Conservation (phyloP, 306 rosid genomes). For the Dalbergia cultrata region DNA sequence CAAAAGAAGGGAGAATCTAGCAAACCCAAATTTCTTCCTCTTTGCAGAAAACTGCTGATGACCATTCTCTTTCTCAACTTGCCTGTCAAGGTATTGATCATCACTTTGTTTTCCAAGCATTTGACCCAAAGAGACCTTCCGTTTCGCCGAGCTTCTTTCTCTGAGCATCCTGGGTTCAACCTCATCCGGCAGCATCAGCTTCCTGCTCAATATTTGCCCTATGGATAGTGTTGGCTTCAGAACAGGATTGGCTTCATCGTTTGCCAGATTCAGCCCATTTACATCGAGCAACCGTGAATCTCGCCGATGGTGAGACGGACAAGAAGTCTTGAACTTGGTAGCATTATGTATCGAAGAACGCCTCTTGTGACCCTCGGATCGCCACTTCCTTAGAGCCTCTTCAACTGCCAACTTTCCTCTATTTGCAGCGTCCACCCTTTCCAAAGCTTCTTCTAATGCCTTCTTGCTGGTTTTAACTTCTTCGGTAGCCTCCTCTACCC, state of each 20-base stretch:
- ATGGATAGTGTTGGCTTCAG: conserved; percentile 80
- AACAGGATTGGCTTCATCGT: conserved; percentile 58
- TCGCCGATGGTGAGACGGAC: conserved; percentile 57
- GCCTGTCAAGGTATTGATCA: conserved; percentile 55
- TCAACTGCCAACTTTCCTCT: conserved; percentile 78
- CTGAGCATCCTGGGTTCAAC: conserved; percentile 52
- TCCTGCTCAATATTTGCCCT: conserved; percentile 88
- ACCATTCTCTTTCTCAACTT: conserved; percentile 63
- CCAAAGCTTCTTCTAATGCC: conserved; percentile 83
- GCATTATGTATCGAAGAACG: conserved; percentile 60
- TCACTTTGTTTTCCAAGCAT: conserved; percentile 81
- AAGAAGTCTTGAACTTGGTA: conserved; percentile 74
- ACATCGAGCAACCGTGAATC: conserved; percentile 62
- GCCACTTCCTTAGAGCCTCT: conserved; percentile 91
- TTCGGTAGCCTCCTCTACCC: conserved; percentile 79
- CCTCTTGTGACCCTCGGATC: conserved; percentile 71
- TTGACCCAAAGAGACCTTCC: conserved; percentile 87
- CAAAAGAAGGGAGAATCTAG: conserved; percentile 76
- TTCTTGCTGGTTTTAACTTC: conserved; percentile 80
- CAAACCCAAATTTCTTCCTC: conserved; percentile 90
- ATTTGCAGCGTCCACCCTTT: conserved; percentile 90
- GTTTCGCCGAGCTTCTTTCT: conserved; percentile 59
- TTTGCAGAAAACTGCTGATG: conserved; percentile 69
- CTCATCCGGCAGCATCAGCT: conserved; percentile 73
- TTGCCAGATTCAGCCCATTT: conserved; percentile 59